These are phyloP conservation scores for Tuber aestivum DNA, from an alignment of 495 filamentous ascomycete genomes.

Conservation along the genomic window DNA sequence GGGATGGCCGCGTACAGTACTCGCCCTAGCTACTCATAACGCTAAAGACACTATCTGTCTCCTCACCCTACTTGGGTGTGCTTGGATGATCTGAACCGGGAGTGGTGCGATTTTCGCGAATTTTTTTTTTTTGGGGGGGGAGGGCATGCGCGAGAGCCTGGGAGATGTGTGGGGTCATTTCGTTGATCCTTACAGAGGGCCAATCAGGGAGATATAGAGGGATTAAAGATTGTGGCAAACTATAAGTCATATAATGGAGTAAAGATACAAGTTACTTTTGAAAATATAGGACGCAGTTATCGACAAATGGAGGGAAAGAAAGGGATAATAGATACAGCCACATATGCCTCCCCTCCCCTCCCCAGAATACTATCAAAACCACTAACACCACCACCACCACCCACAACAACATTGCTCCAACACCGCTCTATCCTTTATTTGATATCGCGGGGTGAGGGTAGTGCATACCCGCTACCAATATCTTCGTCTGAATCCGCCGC, in stretches of 20 bases:
- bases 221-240: background rate
- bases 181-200: background rate
- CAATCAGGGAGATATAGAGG: background rate
- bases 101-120: background rate
- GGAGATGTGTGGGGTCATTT: background rate
- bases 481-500: background rate
- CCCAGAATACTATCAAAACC: background rate
- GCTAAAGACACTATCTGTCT: background rate
- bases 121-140: background rate
- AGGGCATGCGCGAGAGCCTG: background rate
- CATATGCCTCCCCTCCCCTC: background rate
- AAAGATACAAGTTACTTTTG: background rate
- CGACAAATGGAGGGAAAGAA: background rate
- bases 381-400: too few species aligned
- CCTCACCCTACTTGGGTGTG: background rate
- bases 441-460: background rate
- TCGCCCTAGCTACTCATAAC: background rate
- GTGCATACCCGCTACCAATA: background rate
- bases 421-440: background rate
- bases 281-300: background rate
- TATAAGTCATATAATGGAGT: conserved; percentile 2
- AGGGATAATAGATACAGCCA: background rate
- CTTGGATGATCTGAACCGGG: background rate
- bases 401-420: background rate
- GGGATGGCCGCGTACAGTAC: background rate